Base-by-base conservation (phyloP, 805 yeast species). In the Debaryomyces castellii region DNA sequence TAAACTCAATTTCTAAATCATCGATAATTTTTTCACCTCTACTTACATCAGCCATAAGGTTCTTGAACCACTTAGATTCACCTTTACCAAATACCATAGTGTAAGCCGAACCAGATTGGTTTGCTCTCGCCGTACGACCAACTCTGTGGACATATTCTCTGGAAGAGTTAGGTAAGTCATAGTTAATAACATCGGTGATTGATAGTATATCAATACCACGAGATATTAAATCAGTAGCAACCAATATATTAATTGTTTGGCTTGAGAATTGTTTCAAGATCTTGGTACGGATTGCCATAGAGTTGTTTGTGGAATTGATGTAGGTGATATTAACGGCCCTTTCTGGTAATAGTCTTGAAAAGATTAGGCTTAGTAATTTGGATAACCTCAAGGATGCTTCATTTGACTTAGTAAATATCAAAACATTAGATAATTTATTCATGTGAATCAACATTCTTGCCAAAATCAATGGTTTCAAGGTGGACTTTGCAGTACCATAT, bases 71-170 rank as follows among this genome's bases (percentile, higher is more conserved):
- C 52, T 76, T 82, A 41, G 71, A 74, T 55, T 94, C 98, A 43
- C 90, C 91, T 44, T 80, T 81, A 23, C 96, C 95, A 47, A 82
- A 74, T n/a, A 83, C 73, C 21, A 92, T 62, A 39, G 82, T 86
- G 60, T 83, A 78, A 0, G 96, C 96, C 30, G 71, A 68, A 60
- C 99, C 99, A 0, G 53, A 43, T 28, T 82, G 79, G 42, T 86
- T 84, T 2, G 99, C 99, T 68, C 99, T 82, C 1, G 98, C 97
- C 0, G 98, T 91, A 71, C 99, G 83, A 34, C 99, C 99, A 33
- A 90, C 89, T 58, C 99, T 79, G 66, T 94, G 99, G 22, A 94
- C 89, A 54, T 94, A 94, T 55, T 94, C 98, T 51, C 95, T 83
- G 1, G 91, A 77, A 1, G 96, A 86, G 21, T 81, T 75, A 18